These are phyloP conservation scores for Blepharisma stoltei DNA, from an alignment of 73 alveolate genomes.

Conservation along the genomic window DNA sequence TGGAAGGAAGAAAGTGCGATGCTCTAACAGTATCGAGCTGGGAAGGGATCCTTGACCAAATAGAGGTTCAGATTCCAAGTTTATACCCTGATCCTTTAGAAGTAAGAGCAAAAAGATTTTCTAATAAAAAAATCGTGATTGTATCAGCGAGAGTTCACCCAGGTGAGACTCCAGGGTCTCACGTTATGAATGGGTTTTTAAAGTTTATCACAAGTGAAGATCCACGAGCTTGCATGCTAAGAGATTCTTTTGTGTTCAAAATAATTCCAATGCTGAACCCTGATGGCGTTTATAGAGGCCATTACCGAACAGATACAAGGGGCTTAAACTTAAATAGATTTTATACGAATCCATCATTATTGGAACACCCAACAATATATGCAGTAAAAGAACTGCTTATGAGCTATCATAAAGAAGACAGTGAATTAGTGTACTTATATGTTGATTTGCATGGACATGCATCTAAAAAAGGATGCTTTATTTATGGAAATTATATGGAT, in stretches of 20 bases:
- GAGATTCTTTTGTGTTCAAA: conserved; percentile 83
- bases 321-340: conserved; percentile 98
- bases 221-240: conserved; percentile 70
- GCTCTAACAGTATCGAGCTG: conserved; percentile 33
- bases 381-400: conserved; percentile 88
- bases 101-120: not conserved
- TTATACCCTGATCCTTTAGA: conserved; percentile 18
- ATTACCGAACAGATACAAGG: conserved; percentile 78
- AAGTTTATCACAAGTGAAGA: conserved; percentile 84
- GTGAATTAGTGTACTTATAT: conserved; percentile 83
- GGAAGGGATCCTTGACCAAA: conserved; percentile 19
- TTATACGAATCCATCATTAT: conserved; percentile 95
- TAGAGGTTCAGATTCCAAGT: conserved; percentile 10
- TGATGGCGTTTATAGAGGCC: conserved; percentile 99
- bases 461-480: conserved; percentile 59
- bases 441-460: conserved; percentile 99
- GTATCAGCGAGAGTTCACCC: conserved; percentile 98
- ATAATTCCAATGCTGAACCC: conserved; percentile 99
- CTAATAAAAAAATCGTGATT: conserved; percentile 58
- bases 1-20: conserved; percentile 42
- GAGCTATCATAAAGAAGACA: conserved; percentile 48
- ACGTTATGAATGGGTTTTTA: conserved; percentile 67
- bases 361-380: conserved; percentile 93
- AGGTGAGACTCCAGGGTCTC: conserved; percentile 93
- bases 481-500: conserved; percentile 33